Conservation (phyloP, 2,329 filamentous ascomycete species). For the Aspergillus fischeri region DNA sequence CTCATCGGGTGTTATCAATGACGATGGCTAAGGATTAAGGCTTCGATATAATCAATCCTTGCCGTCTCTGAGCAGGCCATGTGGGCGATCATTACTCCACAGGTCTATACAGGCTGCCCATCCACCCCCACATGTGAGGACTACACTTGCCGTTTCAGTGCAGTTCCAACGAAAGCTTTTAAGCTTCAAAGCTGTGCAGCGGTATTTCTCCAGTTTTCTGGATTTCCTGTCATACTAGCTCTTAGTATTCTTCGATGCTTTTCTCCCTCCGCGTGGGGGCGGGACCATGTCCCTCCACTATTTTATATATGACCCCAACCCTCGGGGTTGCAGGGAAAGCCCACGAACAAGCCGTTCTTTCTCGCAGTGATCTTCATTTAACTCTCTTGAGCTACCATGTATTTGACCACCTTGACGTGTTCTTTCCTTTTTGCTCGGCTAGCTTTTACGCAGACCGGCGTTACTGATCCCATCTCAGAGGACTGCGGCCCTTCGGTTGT, state of each 20-base stretch:
- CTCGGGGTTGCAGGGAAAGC: neutral
- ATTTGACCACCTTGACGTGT: neutral
- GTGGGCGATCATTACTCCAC: neutral
- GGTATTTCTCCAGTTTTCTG: neutral
- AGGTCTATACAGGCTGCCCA: neutral
- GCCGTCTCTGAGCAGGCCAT: neutral
- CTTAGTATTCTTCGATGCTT: neutral
- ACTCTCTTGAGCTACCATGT: constrained; percentile 1
- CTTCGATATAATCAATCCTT: neutral
- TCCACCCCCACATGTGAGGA: constrained; percentile 2
- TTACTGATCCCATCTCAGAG: constrained; percentile 26
- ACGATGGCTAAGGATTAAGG: neutral
- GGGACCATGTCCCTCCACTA: neutral
- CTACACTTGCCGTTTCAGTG: neutral
- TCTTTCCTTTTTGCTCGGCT: constrained; percentile 7
- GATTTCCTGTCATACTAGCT: neutral
- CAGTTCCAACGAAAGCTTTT: neutral
- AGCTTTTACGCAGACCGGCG: constrained; percentile 22
- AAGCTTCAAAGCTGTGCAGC: neutral
- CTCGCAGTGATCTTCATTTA: neutral
- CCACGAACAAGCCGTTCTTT: neutral
- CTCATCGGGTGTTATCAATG: neutral
- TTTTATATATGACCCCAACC: neutral
- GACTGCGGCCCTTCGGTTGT: constrained; percentile 29
- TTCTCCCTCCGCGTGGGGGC: neutral